Base-by-base conservation (phyloP, 1,139 yeast genomes). In the Magnusiomyces fungicola region DNA sequence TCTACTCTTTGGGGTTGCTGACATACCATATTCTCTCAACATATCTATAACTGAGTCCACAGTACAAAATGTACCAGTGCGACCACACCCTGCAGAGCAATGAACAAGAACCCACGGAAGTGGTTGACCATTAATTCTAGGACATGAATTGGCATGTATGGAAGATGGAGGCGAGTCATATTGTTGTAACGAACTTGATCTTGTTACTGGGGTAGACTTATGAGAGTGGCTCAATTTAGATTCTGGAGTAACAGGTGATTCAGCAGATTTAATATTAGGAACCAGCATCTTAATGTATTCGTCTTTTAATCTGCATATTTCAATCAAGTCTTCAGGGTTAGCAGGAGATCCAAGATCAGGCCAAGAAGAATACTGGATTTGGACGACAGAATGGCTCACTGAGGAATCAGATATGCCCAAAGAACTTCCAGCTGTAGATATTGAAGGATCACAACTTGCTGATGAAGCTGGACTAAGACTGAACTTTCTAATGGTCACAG, bases 61-160 rank as follows among this genome's bases (percentile, higher is more conserved):
- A 0, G 94, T 75, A 52, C 89, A 82, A 56, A 86, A 83, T 0
- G 90, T 86, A 1, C 96, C 96, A 0, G 96, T 87, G 56, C 96
- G 76, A 2, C 96, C 96, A 66, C 96, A 87, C 0, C 96, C 96
- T 0, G 96, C 96, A 3, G 90, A 81, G 64, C 96, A 87, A 64
- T 88, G 96, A 9, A 86, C 86, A 27, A 85, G 66, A 0, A 82
- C 69, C 53, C 53, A 51, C 3, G 53, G 51, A 1, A 85, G 82
- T 0, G 65, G 53, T 9, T 7, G 23, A 18, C 19, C 23, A 19
- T 34, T 14, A 9, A 6, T 7, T 7, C 19, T 34, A 3, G 23
- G 38, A 14, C 38, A 34, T 6, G 16, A 18, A 23, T 34, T 34
- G 4, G 38, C 16, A 18, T 34, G 38, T 18, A 34, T 34, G 19